Conservation (phyloP, 1,284 basidiomycete genomes). For the Marasmius sp. region DNA sequence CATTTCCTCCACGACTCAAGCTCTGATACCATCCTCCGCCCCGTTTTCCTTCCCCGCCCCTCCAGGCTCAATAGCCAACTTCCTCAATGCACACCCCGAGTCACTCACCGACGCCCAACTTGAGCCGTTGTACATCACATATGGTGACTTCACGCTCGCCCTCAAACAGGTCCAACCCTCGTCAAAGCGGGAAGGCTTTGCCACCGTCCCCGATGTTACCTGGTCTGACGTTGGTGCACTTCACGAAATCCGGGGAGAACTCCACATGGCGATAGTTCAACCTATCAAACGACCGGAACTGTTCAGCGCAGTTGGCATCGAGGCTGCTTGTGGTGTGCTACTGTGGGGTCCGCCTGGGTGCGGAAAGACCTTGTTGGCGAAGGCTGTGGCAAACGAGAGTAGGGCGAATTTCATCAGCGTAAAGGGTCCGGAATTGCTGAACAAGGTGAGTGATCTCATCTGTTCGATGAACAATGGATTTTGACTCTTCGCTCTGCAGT, state of each 20-base stretch:
- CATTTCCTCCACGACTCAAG: constrained; percentile 9
- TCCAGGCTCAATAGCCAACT: constrained; percentile 81
- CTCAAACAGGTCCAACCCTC: constrained; percentile 91
- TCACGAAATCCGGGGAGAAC: constrained; percentile 81
- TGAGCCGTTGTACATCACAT: constrained; percentile 76
- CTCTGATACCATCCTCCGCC: constrained; percentile 18
- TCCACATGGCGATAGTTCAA: constrained; percentile 97
- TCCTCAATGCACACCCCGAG: constrained; percentile 83
- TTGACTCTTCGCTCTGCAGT: constrained; percentile 47
- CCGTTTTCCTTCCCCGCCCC: constrained; percentile 40
- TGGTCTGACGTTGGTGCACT: constrained; percentile 97
- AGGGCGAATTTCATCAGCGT: constrained; percentile 96
- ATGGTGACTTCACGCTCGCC: constrained; percentile 77
- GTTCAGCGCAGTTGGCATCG: constrained; percentile 85
- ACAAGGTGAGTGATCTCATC: constrained; percentile 66
- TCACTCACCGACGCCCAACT: constrained; percentile 81
- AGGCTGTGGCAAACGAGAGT: constrained; percentile 95
- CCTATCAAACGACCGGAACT: constrained; percentile 90
- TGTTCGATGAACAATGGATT: not conserved
- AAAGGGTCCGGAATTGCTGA: constrained; percentile 94
- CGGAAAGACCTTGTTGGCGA: constrained; percentile 94
- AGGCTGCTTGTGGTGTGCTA: constrained; percentile 86
- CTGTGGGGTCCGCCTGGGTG: constrained; percentile 99
- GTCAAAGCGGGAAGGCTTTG: constrained; percentile 96
- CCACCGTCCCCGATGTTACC: constrained; percentile 93